A percentile compares a stretch with the other conserved stretches of the same genome.
phyloP scores from a whole-genome alignment of 1,139 yeast genomes.

The Insectozyma bohioensis region DNA sequence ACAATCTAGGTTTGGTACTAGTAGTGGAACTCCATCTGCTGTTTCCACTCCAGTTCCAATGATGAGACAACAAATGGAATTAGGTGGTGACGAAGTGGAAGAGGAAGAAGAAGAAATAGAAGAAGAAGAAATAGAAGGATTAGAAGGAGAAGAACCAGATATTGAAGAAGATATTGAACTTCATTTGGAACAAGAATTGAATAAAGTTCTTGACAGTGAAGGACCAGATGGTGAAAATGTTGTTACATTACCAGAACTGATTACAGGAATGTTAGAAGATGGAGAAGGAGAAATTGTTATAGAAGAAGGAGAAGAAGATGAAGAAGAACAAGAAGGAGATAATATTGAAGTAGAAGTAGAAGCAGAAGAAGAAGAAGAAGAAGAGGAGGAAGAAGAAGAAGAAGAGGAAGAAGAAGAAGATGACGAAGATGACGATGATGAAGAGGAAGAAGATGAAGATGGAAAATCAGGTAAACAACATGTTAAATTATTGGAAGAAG shows the following conservation, averaged over 20 bases:
- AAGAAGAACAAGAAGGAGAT: slow-evolving; percentile 14
- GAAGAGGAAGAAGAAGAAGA: slow-evolving; percentile 32
- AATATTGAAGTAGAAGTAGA: slow-evolving; percentile 16
- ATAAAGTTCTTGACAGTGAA: slow-evolving; percentile 31
- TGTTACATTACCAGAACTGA: slow-evolving; percentile 10
- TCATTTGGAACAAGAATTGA: slow-evolving; percentile 30
- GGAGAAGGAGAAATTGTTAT: slow-evolving; percentile 12
- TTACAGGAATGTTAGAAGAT: slow-evolving; percentile 15
- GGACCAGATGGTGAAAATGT: slow-evolving; percentile 12
- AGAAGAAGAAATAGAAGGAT: slow-evolving; percentile 18
- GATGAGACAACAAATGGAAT: neutral
- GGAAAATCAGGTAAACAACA: slow-evolving; percentile 54
- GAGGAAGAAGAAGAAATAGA: slow-evolving; percentile 23
- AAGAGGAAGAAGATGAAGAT: slow-evolving; percentile 29
- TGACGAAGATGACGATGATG: slow-evolving; percentile 27
- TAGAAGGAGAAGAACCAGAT: slow-evolving; percentile 27
- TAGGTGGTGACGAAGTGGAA: slow-evolving; percentile 22
- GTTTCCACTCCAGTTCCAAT: slow-evolving; percentile 19
- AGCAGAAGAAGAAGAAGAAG: slow-evolving; percentile 23
- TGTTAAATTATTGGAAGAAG: slow-evolving; percentile 77
- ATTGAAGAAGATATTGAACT: slow-evolving; percentile 17
- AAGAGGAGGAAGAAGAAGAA: slow-evolving; percentile 29
- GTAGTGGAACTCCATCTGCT: slow-evolving; percentile 25
- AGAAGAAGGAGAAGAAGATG: slow-evolving; percentile 16
- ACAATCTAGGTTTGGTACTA: slow-evolving; percentile 17